Percentiles rank a stretch among this genome's conserved stretches.
phyloP scores from a whole-genome alignment of 2,329 filamentous ascomycete species.

The Clonostachys rhizophaga region DNA sequence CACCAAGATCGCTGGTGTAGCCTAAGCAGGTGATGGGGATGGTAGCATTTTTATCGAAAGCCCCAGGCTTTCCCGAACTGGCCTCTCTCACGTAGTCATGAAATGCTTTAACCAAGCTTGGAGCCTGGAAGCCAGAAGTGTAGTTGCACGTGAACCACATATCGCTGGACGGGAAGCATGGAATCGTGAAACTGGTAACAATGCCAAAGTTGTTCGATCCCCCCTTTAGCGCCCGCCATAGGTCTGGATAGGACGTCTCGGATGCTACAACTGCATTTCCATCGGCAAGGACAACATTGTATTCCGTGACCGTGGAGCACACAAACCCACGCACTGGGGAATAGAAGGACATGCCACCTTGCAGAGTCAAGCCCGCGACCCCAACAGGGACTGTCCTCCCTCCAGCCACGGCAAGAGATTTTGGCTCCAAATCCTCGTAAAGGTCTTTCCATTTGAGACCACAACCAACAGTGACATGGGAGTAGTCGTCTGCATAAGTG shows the following conservation, averaged over 20 bases:
- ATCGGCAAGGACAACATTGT: conserved; percentile 39
- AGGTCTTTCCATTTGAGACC: conserved; percentile 39
- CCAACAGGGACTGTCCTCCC: conserved; percentile 32
- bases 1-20: too few species aligned
- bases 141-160: too few species aligned
- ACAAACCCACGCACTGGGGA: conserved; percentile 36
- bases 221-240: conserved; percentile 6
- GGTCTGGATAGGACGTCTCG: conserved; percentile 2
- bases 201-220: conserved; percentile 8
- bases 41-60: too few species aligned
- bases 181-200: conserved; percentile 28
- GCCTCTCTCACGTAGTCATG: too few species aligned
- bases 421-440: conserved; percentile 27
- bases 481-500: conserved; percentile 20
- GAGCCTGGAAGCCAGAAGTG: too few species aligned
- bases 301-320: conserved; percentile 37
- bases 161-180: neutral
- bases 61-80: too few species aligned
- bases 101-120: too few species aligned
- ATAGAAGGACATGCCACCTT: conserved; percentile 45
- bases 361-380: conserved; percentile 36
- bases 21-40: too few species aligned
- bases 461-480: conserved; percentile 30
- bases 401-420: conserved; percentile 28
- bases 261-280: conserved; percentile 37